Base-by-base conservation (phyloP, 331 rosid species). In the Malus hybrid region DNA sequence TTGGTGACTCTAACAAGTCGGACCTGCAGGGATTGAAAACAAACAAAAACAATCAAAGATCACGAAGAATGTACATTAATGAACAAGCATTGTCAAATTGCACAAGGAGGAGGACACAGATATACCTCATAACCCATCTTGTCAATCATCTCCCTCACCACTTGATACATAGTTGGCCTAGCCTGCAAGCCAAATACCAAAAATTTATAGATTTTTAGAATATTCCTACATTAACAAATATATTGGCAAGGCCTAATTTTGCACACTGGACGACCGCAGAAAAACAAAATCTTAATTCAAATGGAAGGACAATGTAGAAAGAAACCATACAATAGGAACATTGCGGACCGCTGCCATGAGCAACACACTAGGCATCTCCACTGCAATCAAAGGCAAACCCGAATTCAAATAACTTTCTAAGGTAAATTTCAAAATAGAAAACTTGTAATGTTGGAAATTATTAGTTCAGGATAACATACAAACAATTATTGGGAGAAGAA, bases 401-500 rank as follows among this genome's bases (percentile, higher is more conserved):
- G 68, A 66, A 61, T 73, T 85, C 83, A 52, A 77, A 58, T 29
- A 68, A 72, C 20, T 57, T 72, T 71, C 39, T 71, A 53, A 30
- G 28, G 44, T 19, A 28, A 79, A 82, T 48, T 71, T 63, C 20
- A 26, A 78, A 63, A 72, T 58, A 10, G 22, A 19, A 44, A 24
- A 19, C 24, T 64, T 73, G 20, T 66, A 63, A 39, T n/a, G 55
- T 39, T 29, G 22, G 66, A 19, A 52, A 50, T 8, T 29, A 74
- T 24, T 64, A 55, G 66, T 50, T 34, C 50, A 66, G 64, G 52
- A 24, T 53, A 62, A 87, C 99, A 66, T 92, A 95, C 99, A 95
- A 83, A 95, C 99, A 84, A 95, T 95, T 81, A 95, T 95, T 61
- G 99, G 99, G 63, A 95, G 97, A 88, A 95, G 97, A 78, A 95